Base-by-base conservation (phyloP, 805 yeast species). In the Yamadazyma scolyti region DNA sequence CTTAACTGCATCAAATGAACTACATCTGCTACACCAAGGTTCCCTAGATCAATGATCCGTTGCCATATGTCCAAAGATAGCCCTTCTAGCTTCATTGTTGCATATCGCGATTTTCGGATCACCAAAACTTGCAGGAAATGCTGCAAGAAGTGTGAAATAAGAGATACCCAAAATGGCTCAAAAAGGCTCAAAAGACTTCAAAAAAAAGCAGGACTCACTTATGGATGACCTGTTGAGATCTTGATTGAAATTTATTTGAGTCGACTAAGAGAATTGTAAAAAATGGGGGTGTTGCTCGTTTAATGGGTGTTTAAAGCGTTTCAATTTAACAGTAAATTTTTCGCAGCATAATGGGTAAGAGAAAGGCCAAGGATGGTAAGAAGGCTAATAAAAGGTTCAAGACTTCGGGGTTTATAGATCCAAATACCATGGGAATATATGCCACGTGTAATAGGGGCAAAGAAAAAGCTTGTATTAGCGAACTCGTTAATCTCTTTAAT, bases 391-490 rank as follows among this genome's bases (percentile, higher is more conserved):
- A 66, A 50, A 61, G 65, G 55, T 75, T 63, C 54, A 74, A 73
- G 44, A 62, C 67, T 12, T 49, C 62, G 2, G 75, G 75, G 6
- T 62, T 75, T 32, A 56, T 89, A 12, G 96, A 89, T 47, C 95
- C 96, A 0, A 82, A 82, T 23, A 83, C 93, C 33, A 63, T 80
- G 22, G 98, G 98, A 0, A 69, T 93, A 1, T 93, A 84, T 56
- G 95, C 88, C 9, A 84, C 97, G 0, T 90, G 97, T 56, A 75
- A 77, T 29, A 71, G 96, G 45, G 82, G 82, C 22, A 77, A 80
- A 37, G 98, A 93, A 54, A 70, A 70, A 32, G 77, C 73, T 31
- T 86, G 94, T 38, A 71, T 81, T n/a, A 77, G 76, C 40, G 97
- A 88, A 52, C 59, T 88, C 44, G 66, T 73, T 39, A 55, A 64